Evolutionary conservation across 1,284 basidiomycete species (phyloP).

Genomic region (Sporisorium graminicola): DNA sequence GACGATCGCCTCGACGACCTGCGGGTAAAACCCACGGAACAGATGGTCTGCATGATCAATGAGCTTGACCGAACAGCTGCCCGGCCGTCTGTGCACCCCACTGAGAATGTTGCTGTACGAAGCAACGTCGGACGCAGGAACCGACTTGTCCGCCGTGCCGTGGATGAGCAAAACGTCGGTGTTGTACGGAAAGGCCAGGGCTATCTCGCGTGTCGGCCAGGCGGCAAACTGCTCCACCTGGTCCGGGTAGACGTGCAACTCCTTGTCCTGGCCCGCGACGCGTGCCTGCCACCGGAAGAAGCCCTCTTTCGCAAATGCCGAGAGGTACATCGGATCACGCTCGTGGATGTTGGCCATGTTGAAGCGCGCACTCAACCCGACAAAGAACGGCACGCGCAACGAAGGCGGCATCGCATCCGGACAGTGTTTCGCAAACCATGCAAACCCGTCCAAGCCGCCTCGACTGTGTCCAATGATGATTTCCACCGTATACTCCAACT

Average conservation of each 20-base stretch:
- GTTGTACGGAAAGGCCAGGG: conserved; percentile 46
- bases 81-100: conserved; percentile 30
- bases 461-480: conserved; percentile 44
- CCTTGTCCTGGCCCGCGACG: conserved; percentile 50
- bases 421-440: conserved; percentile 49
- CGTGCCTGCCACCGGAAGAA: conserved; percentile 56
- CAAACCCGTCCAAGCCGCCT: conserved; percentile 41
- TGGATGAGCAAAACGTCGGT: conserved; percentile 57
- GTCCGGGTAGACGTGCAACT: conserved; percentile 47
- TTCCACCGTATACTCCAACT: conserved; percentile 36
- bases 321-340: conserved; percentile 37
- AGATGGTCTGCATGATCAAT: conserved; percentile 60
- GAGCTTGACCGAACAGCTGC: conserved; percentile 40
- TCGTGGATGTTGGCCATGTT: conserved; percentile 59
- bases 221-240: conserved; percentile 54
- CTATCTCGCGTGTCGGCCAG: conserved; percentile 44
- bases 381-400: conserved; percentile 74
- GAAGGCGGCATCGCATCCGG: conserved; percentile 24
- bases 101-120: conserved; percentile 49
- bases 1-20: conserved; percentile 52
- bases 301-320: conserved; percentile 50
- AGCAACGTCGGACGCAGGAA: conserved; percentile 49
- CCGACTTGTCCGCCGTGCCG: conserved; percentile 55
- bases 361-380: conserved; percentile 45
- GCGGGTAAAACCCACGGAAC: conserved; percentile 53